A percentile compares a stretch with the other conserved stretches of the same genome.
Conservation (phyloP, 2,329 filamentous ascomycete species). For the Fusarium bulbicola region DNA sequence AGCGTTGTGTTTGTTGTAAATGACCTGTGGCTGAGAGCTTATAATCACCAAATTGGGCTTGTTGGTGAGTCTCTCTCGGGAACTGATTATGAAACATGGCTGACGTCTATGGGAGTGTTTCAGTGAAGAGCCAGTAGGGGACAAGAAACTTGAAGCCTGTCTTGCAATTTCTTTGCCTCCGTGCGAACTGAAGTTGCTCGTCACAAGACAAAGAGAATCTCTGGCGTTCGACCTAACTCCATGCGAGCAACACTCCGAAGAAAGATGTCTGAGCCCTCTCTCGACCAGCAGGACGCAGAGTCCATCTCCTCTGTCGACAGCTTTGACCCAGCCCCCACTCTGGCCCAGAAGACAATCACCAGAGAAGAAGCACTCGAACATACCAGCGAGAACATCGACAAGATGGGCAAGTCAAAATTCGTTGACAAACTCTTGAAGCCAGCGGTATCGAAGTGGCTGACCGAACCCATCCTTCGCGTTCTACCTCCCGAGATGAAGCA, state of each 20-base stretch:
- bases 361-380: neutral
- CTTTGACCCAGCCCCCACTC: neutral
- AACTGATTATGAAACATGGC: accelerated
- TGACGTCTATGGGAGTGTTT: accelerated
- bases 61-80: neutral
- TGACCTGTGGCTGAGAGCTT: neutral
- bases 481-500: neutral
- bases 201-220: accelerated
- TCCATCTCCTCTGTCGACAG: neutral
- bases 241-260: neutral
- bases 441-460: neutral
- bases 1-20: neutral
- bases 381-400: accelerated
- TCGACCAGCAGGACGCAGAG: neutral
- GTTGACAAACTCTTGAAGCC: neutral
- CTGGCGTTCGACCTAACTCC: accelerated
- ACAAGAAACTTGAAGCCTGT: accelerated
- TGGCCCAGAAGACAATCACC: neutral
- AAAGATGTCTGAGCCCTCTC: neutral
- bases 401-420: neutral
- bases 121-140: accelerated
- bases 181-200: accelerated
- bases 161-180: neutral
- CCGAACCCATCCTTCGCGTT: neutral
- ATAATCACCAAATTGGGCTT: neutral